phyloP scores from a whole-genome alignment of 768 basidiomycete genomes.

The Kwoniella sp. region DNA sequence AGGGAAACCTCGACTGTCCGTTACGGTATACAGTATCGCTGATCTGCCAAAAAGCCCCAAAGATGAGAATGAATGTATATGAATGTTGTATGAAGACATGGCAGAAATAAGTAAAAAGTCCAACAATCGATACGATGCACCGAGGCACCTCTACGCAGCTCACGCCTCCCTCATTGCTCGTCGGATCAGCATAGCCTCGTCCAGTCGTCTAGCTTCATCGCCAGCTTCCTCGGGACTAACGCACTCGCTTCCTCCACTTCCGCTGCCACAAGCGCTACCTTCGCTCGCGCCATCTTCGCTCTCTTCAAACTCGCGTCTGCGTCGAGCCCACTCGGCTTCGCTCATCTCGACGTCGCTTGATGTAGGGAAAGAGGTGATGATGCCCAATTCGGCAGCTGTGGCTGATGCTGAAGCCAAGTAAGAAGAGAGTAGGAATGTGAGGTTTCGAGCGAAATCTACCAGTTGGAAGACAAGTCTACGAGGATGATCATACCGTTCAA shows the following conservation, averaged over 20 bases:
- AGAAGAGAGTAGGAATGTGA: conserved; percentile 38
- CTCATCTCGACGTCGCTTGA: conserved; percentile 24
- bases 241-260: conserved; percentile 3
- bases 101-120: too few species aligned
- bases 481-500: not conserved
- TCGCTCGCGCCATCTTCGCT: conserved; percentile 13
- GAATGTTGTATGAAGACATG: too few species aligned
- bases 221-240: conserved; percentile 33
- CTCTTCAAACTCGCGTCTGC: conserved; percentile 39
- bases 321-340: conserved; percentile 48
- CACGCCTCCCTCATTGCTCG: conserved; percentile 9
- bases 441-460: conserved; percentile 50
- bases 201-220: conserved; percentile 36
- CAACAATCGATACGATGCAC: conserved; percentile 1
- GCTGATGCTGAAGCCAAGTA: conserved; percentile 8
- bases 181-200: conserved; percentile 37
- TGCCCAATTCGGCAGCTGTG: not conserved
- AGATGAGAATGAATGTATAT: too few species aligned
- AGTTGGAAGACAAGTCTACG: conserved; percentile 54
- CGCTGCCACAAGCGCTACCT: not conserved
- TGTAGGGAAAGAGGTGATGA: conserved; percentile 35
- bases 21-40: too few species aligned
- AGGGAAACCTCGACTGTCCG: too few species aligned
- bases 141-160: not conserved
- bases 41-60: too few species aligned